Conservation (phyloP, 441 rosid species). For the Dalechampia spathulata region DNA sequence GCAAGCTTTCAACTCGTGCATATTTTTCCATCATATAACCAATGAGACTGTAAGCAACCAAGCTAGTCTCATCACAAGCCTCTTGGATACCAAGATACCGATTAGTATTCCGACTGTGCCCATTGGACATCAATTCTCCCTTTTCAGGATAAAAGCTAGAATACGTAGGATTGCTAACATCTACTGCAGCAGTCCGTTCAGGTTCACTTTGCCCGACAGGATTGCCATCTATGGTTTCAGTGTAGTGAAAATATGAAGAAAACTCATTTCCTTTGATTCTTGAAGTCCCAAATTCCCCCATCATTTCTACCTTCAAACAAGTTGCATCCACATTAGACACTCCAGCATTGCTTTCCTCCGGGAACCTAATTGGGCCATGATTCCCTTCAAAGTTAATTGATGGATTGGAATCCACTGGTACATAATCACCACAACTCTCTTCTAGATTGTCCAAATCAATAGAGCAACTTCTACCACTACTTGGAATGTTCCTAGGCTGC, state of each 20-base stretch:
- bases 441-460: constrained; percentile 26
- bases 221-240: constrained; percentile 7
- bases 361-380: constrained; percentile 18
- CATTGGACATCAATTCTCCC: constrained; percentile 14
- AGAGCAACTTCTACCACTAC: constrained; percentile 20
- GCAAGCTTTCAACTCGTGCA: constrained; percentile 35
- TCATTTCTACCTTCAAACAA: constrained; percentile 12
- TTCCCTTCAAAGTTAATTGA: constrained; percentile 13
- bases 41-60: constrained; percentile 61
- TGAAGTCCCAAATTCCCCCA: constrained; percentile 14
- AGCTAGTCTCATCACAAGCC: constrained; percentile 56
- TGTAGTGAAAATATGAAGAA: neutral
- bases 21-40: constrained; percentile 54
- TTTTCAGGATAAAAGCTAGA: constrained; percentile 20
- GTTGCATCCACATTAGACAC: constrained; percentile 15
- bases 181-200: constrained; percentile 21
- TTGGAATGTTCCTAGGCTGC: constrained; percentile 13
- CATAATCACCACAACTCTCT: constrained; percentile 60
- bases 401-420: constrained; percentile 15
- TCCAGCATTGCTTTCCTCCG: constrained; percentile 18
- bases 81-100: constrained; percentile 67
- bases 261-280: constrained; percentile 10
- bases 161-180: constrained; percentile 22
- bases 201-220: constrained; percentile 21
- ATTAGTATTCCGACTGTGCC: constrained; percentile 28